phyloP scores from a whole-genome alignment of 306 rosid species.

The Parietaria judaica region DNA sequence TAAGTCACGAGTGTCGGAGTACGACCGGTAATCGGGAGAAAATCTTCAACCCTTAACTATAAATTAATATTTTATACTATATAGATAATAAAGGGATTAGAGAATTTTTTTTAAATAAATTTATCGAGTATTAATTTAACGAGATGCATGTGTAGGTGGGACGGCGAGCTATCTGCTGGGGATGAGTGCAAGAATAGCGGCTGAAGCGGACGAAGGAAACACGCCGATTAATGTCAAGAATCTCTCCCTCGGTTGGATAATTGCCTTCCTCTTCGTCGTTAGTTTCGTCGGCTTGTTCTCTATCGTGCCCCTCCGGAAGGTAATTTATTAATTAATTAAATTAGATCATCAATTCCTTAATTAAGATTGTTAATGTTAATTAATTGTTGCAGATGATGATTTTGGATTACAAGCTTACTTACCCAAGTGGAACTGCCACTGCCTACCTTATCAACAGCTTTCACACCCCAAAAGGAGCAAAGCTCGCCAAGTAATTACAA shows the following conservation, averaged over 20 bases:
- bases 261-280: constrained; percentile 55
- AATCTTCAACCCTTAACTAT: too few relatives aligned
- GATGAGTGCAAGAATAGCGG: constrained; percentile 58
- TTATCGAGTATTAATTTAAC: too few relatives aligned
- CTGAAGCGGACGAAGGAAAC: constrained; percentile 41
- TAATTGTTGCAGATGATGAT: constrained; percentile 43
- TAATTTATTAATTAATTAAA: background rate
- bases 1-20: too few relatives aligned
- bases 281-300: constrained; percentile 73
- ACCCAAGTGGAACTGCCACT: constrained; percentile 88
- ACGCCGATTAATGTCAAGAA: constrained; percentile 44
- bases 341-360: background rate
- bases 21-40: too few relatives aligned
- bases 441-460: constrained; percentile 69
- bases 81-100: too few relatives aligned
- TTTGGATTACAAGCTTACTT: constrained; percentile 57
- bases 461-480: constrained; percentile 81
- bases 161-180: constrained; percentile 65
- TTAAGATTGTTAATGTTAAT: background rate
- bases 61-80: too few relatives aligned
- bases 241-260: constrained; percentile 60
- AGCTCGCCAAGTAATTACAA: constrained; percentile 45
- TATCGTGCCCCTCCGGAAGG: constrained; percentile 72
- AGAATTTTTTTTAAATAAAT: too few relatives aligned
- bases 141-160: constrained; percentile 38